phyloP scores from a whole-genome alignment of 352 stramenopile species.

The Phytophthora litchii region DNA sequence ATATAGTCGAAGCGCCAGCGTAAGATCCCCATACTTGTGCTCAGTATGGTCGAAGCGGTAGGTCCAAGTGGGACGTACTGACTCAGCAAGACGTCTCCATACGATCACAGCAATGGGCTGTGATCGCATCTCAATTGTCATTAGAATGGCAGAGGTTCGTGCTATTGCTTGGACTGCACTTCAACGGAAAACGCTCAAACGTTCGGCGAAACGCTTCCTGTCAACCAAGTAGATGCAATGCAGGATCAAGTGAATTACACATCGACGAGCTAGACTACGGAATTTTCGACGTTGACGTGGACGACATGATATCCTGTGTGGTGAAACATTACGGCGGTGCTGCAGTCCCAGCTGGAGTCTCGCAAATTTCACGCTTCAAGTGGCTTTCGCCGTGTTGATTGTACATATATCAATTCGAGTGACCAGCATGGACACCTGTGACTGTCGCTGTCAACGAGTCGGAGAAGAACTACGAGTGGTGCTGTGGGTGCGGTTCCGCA shows the following conservation, averaged over 20 bases:
- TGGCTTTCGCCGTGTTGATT: constrained; percentile 6
- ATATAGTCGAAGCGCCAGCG: constrained; percentile 14
- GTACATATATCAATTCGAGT: background rate
- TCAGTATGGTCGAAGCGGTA: constrained; percentile 11
- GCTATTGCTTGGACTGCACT: no score
- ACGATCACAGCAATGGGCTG: no score
- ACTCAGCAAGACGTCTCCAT: no score
- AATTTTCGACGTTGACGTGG: no score
- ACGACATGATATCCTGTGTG: constrained; percentile 7
- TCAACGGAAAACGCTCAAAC: no score
- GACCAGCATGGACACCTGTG: background rate
- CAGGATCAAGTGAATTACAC: no score
- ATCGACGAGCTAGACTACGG: no score
- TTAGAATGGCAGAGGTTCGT: no score
- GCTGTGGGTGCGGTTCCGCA: background rate
- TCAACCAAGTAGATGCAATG: no score
- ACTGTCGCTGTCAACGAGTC: constrained; percentile 5
- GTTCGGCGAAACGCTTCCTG: no score
- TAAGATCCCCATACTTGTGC: constrained; percentile 21
- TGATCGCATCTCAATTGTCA: no score
- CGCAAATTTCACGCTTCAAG: constrained; percentile 12
- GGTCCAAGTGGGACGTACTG: no score
- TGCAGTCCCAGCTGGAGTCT: constrained; percentile 22
- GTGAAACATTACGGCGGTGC: constrained; percentile 21
- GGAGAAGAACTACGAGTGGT: constrained; percentile 1